Base-by-base conservation (phyloP, 2,329 filamentous ascomycete species). In the Microcyclosporella mali region DNA sequence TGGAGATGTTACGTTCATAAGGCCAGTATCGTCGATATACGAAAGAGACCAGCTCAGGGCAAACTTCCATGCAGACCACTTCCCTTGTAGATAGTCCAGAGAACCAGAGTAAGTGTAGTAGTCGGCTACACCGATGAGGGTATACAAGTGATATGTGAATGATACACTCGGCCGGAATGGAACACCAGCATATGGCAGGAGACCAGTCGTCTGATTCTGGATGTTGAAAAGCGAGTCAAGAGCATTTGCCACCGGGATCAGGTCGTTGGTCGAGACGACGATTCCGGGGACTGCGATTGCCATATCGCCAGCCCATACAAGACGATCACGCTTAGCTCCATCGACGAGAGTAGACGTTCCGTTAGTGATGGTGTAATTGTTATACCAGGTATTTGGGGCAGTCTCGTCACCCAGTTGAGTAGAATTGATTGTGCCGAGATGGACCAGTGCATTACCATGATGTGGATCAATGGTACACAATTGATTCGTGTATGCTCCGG, bases 301-400 rank as follows among this genome's bases (percentile, higher is more conserved):
- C 66, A 81, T 76, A 54, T 82, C 79, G 1, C 78, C 78, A 9
- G 78, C 72, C 77, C 77, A 82, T 2, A 81, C 72, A 14, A 77
- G 64, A 7, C 75, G 68, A 52, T 81, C 78, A 25, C 78, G 67
- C 56, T 81, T 81, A 1, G 75, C 74, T 11, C 77, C 78, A 55
- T 81, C 77, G 1, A 66, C 63, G 7, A 70, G 48, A 3, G 57
- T 56, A 12, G 60, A 64, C 0, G 50, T 59, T 0, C 66, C 65
- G 29, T 66, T 64, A 0, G 66, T 61, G 33, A 70, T 66, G 0
- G 68, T 69, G 16, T 55, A 60, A 35, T 69, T 70, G 48, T 60
- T 56, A 21, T 65, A 69, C 67, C 67, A 70, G 1, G 62, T 60
- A 11, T 63, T 57, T 30, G 54, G 55, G 7, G 51, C 44, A 2